These are phyloP conservation scores for Coniosporium tulheliwenetii DNA, from an alignment of 2,329 filamentous ascomycete species.

Conservation along the genomic window DNA sequence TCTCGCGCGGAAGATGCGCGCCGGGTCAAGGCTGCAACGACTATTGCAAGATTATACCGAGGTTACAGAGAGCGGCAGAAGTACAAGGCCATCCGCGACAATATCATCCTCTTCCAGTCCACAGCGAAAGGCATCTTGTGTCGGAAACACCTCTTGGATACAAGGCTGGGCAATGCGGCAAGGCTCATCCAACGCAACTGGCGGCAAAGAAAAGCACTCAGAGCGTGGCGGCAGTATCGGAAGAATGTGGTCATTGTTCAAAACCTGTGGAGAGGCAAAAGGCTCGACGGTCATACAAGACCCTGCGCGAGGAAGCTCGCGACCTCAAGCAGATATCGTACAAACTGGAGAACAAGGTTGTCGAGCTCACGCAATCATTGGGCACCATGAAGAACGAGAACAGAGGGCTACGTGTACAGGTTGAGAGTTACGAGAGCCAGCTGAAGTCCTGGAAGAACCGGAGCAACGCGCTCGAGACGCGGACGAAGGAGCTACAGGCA, in stretches of 20 bases:
- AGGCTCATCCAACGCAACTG: slow-evolving; percentile 81
- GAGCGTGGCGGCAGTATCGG: slow-evolving; percentile 74
- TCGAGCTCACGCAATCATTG: slow-evolving; percentile 88
- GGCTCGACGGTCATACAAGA: slow-evolving; percentile 78
- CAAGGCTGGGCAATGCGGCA: slow-evolving; percentile 80
- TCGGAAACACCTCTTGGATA: slow-evolving; percentile 85
- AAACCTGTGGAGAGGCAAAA: slow-evolving; percentile 78
- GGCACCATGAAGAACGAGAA: slow-evolving; percentile 90
- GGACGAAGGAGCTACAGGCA: slow-evolving; percentile 84
- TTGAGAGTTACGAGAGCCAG: slow-evolving; percentile 91
- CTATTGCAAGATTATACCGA: slow-evolving; percentile 89
- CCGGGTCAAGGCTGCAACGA: slow-evolving; percentile 73
- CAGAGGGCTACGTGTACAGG: slow-evolving; percentile 71
- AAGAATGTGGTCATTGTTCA: slow-evolving; percentile 81
- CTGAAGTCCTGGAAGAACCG: slow-evolving; percentile 91
- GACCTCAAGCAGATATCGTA: slow-evolving; percentile 99
- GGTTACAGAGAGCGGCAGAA: slow-evolving; percentile 77
- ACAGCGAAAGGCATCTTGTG: slow-evolving; percentile 82
- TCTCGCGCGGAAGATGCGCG: slow-evolving; percentile 66
- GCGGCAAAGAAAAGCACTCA: slow-evolving; percentile 65
- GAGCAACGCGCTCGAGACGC: slow-evolving; percentile 75
- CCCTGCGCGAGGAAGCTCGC: slow-evolving; percentile 80
- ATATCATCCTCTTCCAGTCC: slow-evolving; percentile 79
- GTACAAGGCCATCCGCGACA: slow-evolving; percentile 63
- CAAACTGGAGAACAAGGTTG: slow-evolving; percentile 98